A percentile compares a stretch with the other conserved stretches of the same genome.
Conservation (phyloP, 306 rosid species). For the Vachellia pachyceras region DNA sequence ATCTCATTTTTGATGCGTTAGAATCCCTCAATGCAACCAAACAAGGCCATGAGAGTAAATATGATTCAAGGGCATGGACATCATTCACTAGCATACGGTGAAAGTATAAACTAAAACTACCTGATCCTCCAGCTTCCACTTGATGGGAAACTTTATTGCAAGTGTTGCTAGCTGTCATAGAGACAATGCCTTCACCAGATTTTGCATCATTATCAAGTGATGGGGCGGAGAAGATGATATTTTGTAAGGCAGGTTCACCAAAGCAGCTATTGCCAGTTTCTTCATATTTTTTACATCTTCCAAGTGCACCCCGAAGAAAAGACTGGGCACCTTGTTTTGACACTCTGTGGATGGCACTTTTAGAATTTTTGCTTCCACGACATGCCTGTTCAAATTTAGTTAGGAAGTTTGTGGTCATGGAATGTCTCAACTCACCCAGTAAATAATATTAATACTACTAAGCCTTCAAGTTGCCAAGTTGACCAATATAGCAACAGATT, state of each 20-base stretch:
- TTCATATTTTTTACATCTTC: conserved; percentile 72
- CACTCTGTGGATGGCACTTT: conserved; percentile 63
- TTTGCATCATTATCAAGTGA: conserved; percentile 55
- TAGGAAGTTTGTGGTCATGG: conserved; percentile 13
- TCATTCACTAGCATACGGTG: not conserved
- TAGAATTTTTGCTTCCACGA: conserved; percentile 65
- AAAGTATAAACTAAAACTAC: not conserved
- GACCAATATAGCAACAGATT: conserved; percentile 18
- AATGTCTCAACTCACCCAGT: conserved; percentile 27
- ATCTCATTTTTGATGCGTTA: not conserved
- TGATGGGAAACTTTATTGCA: conserved; percentile 60
- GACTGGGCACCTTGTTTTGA: conserved; percentile 68
- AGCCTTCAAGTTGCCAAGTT: conserved; percentile 20
- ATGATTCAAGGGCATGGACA: not conserved
- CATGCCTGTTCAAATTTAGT: conserved; percentile 30
- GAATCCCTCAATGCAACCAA: not conserved
- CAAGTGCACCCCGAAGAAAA: conserved; percentile 75
- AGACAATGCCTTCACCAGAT: conserved; percentile 61
- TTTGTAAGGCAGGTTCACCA: conserved; percentile 66
- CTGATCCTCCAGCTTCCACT: not conserved
- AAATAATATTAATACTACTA: conserved; percentile 14
- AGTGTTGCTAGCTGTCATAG: conserved; percentile 72
- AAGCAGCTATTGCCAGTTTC: conserved; percentile 77
- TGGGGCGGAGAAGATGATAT: conserved; percentile 55
- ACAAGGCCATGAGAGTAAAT: not conserved